Base-by-base conservation (phyloP, 108 stramenopile genomes). In the Fistulifera pelliculosa region DNA sequence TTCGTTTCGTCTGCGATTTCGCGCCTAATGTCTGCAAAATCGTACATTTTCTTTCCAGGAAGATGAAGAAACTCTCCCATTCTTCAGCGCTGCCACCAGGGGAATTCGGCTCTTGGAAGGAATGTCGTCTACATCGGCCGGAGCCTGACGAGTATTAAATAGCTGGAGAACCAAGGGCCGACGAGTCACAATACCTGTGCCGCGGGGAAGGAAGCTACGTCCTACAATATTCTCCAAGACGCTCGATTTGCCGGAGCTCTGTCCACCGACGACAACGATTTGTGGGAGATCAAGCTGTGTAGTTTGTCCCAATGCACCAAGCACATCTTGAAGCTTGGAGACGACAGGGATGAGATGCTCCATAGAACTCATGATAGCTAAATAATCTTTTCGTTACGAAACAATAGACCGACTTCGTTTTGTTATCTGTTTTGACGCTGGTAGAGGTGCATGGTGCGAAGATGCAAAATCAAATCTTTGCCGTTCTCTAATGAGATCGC, bases 281-380 rank as follows among this genome's bases (percentile, higher is more conserved):
- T 99, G 98, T 41, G 98, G 98, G n/a, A 99, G 77, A 65, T 98
- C 97, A 16, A 99, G 64, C 39, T 80, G 70, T 19, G 80, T 78
- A 51, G 81, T 84, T 50, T 83, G 85, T 17, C 97, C 97, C 49
- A 98, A 83, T 13, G 95, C 93, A 27, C 90, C 93, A 44, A 99
- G 85, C 47, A 97, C 96, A 65, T 99, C 98, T 75, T 99, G 96
- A 1, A 98, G 81, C 65, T 97, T 96, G 66, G 95, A 95, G 22
- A 95, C 94, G n/a, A 98, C 89, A 11, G 96, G 98, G 57, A 99
- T 97, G 17, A 98, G 76, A 52, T 95, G 83, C 58, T 98, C 95
- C 98, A 99, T 99, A 35, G 31, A 35, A 35, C 31, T 35, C 31
- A 35, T 35, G 31, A 35, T 35, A 35, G 8, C 31, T 8, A 35